Percentiles rank a stretch among this genome's conserved stretches.
These are phyloP conservation scores for Aphanoascus verrucosus DNA, from an alignment of 2,329 filamentous ascomycete species.

Conservation along the genomic window DNA sequence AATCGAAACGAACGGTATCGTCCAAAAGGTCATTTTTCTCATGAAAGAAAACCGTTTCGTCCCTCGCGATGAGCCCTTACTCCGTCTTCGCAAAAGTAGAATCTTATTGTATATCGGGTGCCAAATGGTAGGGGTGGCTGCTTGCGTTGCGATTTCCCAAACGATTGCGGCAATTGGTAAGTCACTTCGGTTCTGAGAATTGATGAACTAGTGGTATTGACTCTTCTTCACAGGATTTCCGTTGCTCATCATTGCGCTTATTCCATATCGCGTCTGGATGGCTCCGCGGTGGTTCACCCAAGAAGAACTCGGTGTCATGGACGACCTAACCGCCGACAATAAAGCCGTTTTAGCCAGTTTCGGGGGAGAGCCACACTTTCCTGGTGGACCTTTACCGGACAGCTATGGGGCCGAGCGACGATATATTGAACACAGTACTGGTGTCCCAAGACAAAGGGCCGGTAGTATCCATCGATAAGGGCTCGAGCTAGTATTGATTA, in stretches of 20 bases:
- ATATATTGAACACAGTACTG: conserved; percentile 18
- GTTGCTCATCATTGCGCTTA: conserved; percentile 46
- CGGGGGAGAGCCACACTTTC: conserved; percentile 38
- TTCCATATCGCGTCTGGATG: conserved; percentile 43
- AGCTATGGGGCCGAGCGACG: conserved; percentile 19
- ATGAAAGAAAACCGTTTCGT: conserved; percentile 39
- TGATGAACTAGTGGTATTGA: background rate
- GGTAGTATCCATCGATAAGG: conserved; percentile 19
- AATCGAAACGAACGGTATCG: conserved; percentile 45
- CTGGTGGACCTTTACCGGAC: conserved; percentile 19
- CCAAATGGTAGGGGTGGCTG: conserved; percentile 43
- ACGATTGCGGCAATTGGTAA: conserved; percentile 47
- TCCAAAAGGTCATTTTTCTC: conserved; percentile 42
- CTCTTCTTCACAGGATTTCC: conserved; percentile 39
- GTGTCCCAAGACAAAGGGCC: conserved; percentile 18
- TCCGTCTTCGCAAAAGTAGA: conserved; percentile 35
- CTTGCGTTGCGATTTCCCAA: conserved; percentile 49
- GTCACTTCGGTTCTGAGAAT: background rate
- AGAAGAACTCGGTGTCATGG: conserved; percentile 41
- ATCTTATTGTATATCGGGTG: conserved; percentile 43
- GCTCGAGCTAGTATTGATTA: background rate
- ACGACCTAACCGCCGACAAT: conserved; percentile 45
- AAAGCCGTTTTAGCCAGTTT: conserved; percentile 45
- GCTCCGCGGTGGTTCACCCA: conserved; percentile 43
- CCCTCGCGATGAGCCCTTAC: conserved; percentile 39